Evolutionary conservation across 73 alveolate genomes (phyloP).

Genomic region (Paramecium sexaurelia): DNA sequence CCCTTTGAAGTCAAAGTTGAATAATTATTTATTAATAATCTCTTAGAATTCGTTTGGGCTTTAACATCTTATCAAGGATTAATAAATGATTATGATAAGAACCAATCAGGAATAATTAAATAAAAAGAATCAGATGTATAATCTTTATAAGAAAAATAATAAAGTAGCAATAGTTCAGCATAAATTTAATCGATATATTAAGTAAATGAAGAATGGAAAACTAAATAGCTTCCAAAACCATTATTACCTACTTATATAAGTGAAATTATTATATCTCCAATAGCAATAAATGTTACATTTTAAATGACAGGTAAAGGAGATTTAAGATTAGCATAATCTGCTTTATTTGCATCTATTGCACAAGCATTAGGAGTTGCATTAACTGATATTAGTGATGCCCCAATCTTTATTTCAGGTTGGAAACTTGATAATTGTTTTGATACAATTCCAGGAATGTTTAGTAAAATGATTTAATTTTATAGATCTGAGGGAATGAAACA

Average conservation of each 20-base stretch:
- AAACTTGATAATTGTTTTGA: slow-evolving; percentile 54
- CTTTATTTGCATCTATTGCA: background rate
- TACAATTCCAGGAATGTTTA: slow-evolving; percentile 15
- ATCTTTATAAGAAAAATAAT: background rate
- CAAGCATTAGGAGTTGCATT: slow-evolving; percentile 55
- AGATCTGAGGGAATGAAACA: slow-evolving; percentile 21
- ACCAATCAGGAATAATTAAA: background rate
- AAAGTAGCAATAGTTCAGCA: background rate
- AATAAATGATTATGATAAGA: background rate
- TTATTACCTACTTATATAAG: slow-evolving; percentile 51
- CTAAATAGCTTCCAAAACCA: slow-evolving; percentile 18
- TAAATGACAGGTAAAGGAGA: slow-evolving; percentile 18
- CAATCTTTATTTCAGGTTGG: slow-evolving; percentile 33
- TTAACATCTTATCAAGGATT: background rate
- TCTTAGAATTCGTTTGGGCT: slow-evolving; percentile 7
- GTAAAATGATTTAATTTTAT: slow-evolving; percentile 37
- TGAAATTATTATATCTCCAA: slow-evolving; percentile 29
- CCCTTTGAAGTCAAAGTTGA: slow-evolving; percentile 56
- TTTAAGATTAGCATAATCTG: background rate
- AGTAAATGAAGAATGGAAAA: slow-evolving; percentile 22
- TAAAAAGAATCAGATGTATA: background rate
- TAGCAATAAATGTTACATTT: background rate
- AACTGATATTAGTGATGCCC: slow-evolving; percentile 53
- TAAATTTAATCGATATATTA: background rate
- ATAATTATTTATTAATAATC: background rate